phyloP scores from a whole-genome alignment of 176 grass and related monocot species.

The Saccharum officinarum region DNA sequence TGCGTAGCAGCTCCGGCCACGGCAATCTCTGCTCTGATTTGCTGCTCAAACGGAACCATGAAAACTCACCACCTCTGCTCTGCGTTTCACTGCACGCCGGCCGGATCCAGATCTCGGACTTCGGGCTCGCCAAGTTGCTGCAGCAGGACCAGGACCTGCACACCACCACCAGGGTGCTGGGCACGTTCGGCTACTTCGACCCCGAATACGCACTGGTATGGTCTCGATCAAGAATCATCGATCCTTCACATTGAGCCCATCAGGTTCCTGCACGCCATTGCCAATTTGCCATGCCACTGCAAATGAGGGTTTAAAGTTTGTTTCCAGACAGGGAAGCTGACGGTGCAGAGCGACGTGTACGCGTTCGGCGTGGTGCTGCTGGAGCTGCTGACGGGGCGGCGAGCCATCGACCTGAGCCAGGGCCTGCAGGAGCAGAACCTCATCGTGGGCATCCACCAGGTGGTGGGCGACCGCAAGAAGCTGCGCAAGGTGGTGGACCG shows the following conservation, averaged over 20 bases:
- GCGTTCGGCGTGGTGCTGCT: constrained; percentile 98
- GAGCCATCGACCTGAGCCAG: constrained; percentile 90
- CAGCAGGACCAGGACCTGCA: constrained; percentile 79
- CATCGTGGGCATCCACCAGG: constrained; percentile 74
- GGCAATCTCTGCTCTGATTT: neutral
- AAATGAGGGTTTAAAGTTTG: neutral
- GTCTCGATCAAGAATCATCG: neutral
- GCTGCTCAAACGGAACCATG: neutral
- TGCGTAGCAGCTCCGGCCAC: neutral
- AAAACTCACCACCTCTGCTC: too few species aligned
- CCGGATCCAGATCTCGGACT: constrained; percentile 79
- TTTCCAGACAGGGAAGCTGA: constrained; percentile 88
- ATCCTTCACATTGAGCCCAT: neutral
- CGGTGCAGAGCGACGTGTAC: constrained; percentile 95
- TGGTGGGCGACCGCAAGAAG: constrained; percentile 71
- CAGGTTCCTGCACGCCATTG: neutral
- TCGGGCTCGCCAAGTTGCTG: constrained; percentile 94
- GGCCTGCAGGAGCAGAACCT: constrained; percentile 80
- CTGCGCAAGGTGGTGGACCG: constrained; percentile 81
- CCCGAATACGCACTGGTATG: constrained; percentile 89
- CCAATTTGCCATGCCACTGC: neutral
- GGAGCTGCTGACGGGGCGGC: constrained; percentile 92
- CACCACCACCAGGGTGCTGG: constrained; percentile 80
- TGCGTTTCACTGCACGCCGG: neutral
- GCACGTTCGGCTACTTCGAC: constrained; percentile 99